Percentiles rank a stretch among this genome's conserved stretches.
Evolutionary conservation across 2,329 filamentous ascomycete species (phyloP).

Genomic region (Parasarocladium wereldwijsianum): DNA sequence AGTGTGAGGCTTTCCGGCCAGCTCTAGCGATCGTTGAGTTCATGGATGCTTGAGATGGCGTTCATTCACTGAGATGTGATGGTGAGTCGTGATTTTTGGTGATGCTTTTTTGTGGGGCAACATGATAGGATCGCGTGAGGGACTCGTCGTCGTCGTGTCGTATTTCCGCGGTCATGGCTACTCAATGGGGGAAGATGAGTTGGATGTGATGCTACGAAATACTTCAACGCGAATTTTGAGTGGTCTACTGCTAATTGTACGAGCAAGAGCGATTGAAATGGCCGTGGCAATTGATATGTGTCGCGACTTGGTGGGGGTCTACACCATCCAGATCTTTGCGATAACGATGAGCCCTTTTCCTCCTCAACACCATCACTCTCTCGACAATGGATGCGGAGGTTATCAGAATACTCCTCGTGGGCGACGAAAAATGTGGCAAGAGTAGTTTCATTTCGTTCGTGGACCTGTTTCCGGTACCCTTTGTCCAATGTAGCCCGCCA

Average conservation of each 20-base stretch:
- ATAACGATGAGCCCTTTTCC: neutral
- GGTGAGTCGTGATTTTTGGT: no score
- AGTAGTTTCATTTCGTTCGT: slow-evolving; percentile 47
- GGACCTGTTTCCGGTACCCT: slow-evolving; percentile 5
- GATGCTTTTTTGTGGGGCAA: no score
- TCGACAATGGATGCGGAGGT: slow-evolving; percentile 29
- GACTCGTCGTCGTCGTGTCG: no score
- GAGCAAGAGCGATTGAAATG: neutral
- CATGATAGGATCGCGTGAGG: no score
- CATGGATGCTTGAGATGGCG: no score
- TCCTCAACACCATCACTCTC: neutral
- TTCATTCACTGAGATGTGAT: no score
- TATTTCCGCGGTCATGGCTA: no score
- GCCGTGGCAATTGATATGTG: neutral
- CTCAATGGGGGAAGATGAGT: no score
- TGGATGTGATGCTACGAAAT: neutral
- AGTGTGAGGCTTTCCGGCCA: no score
- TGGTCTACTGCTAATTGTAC: neutral
- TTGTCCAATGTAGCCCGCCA: neutral
- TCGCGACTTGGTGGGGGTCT: neutral
- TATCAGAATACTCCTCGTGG: slow-evolving; percentile 41
- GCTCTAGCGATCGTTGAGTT: no score
- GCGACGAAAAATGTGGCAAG: slow-evolving; percentile 44
- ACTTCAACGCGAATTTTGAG: neutral
- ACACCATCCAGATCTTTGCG: neutral